These are phyloP conservation scores for Ascochyta viciae-villosae DNA, from an alignment of 2,329 filamentous ascomycete genomes.

Conservation along the genomic window DNA sequence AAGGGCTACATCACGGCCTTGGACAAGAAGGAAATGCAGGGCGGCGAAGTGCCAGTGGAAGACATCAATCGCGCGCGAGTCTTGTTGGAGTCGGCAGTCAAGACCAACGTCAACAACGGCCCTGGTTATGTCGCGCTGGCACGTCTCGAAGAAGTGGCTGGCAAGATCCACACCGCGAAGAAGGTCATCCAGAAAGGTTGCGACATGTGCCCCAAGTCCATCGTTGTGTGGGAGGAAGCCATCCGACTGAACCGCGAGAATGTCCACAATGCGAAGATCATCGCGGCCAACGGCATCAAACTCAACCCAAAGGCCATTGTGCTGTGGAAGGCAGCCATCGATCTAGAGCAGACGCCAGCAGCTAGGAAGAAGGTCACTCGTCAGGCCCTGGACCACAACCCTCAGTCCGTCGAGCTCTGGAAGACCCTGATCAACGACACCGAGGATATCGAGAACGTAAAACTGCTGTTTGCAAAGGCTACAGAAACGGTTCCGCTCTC, in stretches of 20 bases:
- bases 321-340: constrained; percentile 95
- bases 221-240: constrained; percentile 95
- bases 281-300: constrained; percentile 91
- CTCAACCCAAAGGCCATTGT: constrained; percentile 87
- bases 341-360: constrained; percentile 79
- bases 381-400: constrained; percentile 89
- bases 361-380: constrained; percentile 93
- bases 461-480: constrained; percentile 88
- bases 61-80: constrained; percentile 94
- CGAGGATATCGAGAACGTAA: constrained; percentile 86
- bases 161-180: constrained; percentile 87
- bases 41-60: constrained; percentile 78
- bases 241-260: constrained; percentile 82
- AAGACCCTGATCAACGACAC: constrained; percentile 96
- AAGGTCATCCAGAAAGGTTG: constrained; percentile 89
- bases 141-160: constrained; percentile 88
- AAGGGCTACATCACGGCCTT: constrained; percentile 95
- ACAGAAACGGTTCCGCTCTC: constrained; percentile 94
- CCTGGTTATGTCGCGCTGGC: constrained; percentile 96
- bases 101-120: constrained; percentile 93
- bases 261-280: constrained; percentile 91
- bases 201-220: constrained; percentile 88
- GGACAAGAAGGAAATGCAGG: constrained; percentile 79
- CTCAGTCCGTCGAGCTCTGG: constrained; percentile 96
- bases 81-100: constrained; percentile 94